Evolutionary conservation across 352 stramenopile genomes (phyloP), one percentile per base, ranked within the genome.

Genomic region (Stramenopiles sp.): DNA sequence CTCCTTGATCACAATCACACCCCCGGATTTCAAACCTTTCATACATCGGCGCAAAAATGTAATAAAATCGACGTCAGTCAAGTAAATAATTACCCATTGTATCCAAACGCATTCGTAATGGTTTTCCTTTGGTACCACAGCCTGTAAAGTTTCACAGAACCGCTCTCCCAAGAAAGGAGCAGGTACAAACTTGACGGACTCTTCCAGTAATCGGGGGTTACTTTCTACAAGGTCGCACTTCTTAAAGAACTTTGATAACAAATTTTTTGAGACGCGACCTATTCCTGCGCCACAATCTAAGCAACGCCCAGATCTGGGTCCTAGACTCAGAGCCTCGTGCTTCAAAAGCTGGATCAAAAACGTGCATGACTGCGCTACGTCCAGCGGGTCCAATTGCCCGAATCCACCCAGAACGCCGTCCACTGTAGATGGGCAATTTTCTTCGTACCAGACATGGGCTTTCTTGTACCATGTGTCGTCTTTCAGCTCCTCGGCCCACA

Each of bases 71-170:
- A 89, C 77, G 81, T 98, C 94, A 0, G 89, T 97, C 35, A 98
- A 81, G 81, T 98, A 94, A 36, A 88, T 87, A 12, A 95, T 84
- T 53, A 96, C 89, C 94, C 94, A 98, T 81, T 98, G 94, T 77
- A 97, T 88, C 92, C 93, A 98, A 77, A 98, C 90, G 69, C 97
- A 83, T 81, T 96, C 89, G 83, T 97, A 97, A 37, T 78, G 88
- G 1, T 76, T 78, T 34, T 80, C 33, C 4, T 74, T 37, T 0
- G 89, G 88, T 4, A 87, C 79, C 76, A 94, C 94, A 49, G 94
- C 87, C 78, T 97, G 91, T 78, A 98, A 81, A 1, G 89, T 91
- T 74, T 89, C 86, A 79, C 89, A 96, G 78, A 92, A 89, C 31
- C 88, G 85, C 75, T 89, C 89, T 34, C 88, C 78, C 30, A 91